Evolutionary conservation across 2,329 filamentous ascomycete species (phyloP).

Genomic region (Blastomyces gilchristii): DNA sequence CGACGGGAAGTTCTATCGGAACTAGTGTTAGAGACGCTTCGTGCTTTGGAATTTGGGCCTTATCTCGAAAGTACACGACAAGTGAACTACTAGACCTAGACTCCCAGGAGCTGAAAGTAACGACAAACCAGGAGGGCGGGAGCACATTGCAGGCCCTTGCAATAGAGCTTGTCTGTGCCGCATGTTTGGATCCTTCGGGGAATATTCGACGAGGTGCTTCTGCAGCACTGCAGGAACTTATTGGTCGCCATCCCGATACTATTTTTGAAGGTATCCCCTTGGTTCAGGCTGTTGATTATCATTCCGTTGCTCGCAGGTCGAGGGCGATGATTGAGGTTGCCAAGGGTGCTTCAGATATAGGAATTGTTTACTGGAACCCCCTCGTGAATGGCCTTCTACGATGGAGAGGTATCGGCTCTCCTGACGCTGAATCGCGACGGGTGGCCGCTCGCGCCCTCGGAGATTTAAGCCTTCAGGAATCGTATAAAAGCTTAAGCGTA

Average conservation of each 20-base stretch:
- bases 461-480: conserved; percentile 26
- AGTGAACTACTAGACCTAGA: conserved; percentile 59
- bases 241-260: conserved; percentile 82
- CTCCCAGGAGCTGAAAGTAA: conserved; percentile 21
- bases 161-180: conserved; percentile 68
- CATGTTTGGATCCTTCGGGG: conserved; percentile 77
- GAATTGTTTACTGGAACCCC: conserved; percentile 54
- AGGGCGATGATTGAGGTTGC: conserved; percentile 73
- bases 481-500: conserved; percentile 23
- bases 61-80: conserved; percentile 79
- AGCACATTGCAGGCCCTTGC: conserved; percentile 65
- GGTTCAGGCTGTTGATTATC: conserved; percentile 86
- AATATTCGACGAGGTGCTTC: conserved; percentile 91
- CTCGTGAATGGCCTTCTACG: conserved; percentile 61
- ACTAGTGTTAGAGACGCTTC: conserved; percentile 90
- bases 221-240: conserved; percentile 84
- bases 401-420: conserved; percentile 81
- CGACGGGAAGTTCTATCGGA: conserved; percentile 74
- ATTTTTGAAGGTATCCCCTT: conserved; percentile 71
- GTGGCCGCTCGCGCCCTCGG: conserved; percentile 63
- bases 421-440: conserved; percentile 62
- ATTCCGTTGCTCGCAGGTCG: conserved; percentile 77
- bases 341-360: conserved; percentile 55
- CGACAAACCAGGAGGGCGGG: conserved; percentile 22
- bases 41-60: conserved; percentile 90